These are phyloP conservation scores for Syzygium aromaticum DNA, from an alignment of 345 rosid genomes.

Conservation along the genomic window DNA sequence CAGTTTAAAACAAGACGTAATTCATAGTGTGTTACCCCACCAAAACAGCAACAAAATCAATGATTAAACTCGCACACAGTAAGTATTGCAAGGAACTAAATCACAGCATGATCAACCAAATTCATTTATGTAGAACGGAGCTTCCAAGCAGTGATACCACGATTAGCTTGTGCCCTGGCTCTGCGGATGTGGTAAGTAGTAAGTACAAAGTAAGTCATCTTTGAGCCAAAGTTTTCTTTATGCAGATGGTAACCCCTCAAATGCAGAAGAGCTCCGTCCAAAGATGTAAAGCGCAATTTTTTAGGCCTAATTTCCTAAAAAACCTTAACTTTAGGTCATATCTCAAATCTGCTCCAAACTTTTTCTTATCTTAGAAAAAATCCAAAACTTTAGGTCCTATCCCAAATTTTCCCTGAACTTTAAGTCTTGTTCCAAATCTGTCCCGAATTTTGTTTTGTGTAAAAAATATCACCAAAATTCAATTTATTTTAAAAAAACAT, in stretches of 20 bases:
- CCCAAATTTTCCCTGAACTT: too few species aligned
- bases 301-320: too few species aligned
- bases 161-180: background rate
- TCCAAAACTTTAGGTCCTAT: too few species aligned
- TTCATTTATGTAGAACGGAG: background rate
- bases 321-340: too few species aligned
- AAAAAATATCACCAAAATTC: too few species aligned
- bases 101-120: background rate
- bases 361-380: too few species aligned
- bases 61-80: background rate
- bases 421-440: too few species aligned
- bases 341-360: fast-evolving
- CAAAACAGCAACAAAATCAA: background rate
- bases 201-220: background rate
- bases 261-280: background rate
- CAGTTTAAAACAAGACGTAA: background rate
- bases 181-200: background rate
- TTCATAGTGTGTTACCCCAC: background rate
- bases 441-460: too few species aligned
- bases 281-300: background rate
- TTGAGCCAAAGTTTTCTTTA: background rate
- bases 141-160: background rate
- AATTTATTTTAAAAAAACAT: too few species aligned
- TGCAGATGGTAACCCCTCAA: background rate
- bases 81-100: background rate